Percentiles rank a stretch among this genome's conserved stretches.
Conservation (phyloP, 139 green algal genomes). For the Ettlia oleoabundans region DNA sequence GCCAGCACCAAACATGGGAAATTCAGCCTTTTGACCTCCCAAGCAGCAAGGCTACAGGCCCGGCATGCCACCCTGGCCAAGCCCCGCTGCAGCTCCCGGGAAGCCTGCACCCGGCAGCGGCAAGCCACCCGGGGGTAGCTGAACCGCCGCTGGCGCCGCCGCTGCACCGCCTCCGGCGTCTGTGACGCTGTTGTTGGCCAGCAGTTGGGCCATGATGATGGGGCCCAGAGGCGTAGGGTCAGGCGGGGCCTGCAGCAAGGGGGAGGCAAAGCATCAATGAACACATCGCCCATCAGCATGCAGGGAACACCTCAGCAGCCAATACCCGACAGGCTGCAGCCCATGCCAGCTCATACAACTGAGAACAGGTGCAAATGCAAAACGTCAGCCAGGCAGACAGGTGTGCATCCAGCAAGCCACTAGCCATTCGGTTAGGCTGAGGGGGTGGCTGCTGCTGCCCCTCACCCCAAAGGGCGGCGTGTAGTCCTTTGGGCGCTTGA, state of each 20-base stretch:
- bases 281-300: no score
- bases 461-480: conserved; percentile 29
- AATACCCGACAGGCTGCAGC: no score
- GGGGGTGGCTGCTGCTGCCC: no score
- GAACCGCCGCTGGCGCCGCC: background rate
- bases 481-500: conserved; percentile 50
- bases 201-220: conserved; percentile 31
- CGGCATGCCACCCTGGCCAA: background rate
- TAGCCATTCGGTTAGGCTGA: background rate
- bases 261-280: background rate
- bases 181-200: background rate
- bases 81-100: background rate
- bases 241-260: conserved; percentile 21
- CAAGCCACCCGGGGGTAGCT: background rate
- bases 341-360: no score
- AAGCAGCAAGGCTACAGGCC: background rate
- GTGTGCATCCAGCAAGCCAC: background rate
- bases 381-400: no score
- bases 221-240: conserved; percentile 39
- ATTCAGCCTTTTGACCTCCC: no score
- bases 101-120: conserved; percentile 8
- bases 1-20: no score
- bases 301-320: no score
- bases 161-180: background rate
- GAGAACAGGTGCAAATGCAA: no score